Evolutionary conservation across 2,329 filamentous ascomycete species (phyloP), one percentile per base, ranked within the genome.

Genomic region (Sclerotinia minor): DNA sequence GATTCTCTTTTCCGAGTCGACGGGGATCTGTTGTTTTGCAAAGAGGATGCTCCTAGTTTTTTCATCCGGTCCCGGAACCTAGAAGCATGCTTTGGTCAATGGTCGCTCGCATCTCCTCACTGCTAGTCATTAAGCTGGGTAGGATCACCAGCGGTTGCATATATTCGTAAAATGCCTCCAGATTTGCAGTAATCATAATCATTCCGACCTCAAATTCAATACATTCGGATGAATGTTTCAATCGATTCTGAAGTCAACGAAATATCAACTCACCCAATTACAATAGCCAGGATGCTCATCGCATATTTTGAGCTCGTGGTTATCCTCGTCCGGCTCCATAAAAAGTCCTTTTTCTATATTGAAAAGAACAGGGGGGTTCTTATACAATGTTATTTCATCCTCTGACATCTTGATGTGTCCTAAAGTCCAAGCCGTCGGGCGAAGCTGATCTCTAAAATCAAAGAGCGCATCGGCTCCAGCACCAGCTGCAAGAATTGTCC

Each of bases 241-340:
- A n/a, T 5, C 2, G 5, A 9, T 15, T 6, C 29, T 13, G 5
- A 21, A 38, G 15, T n/a, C 19, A 24, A 15, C 15, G 47, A 24
- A 2, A 49, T n/a, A n/a, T 19, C 60, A 50, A 64, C 70, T 71
- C 13, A 81, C 70, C 54, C 80, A 82, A 68, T 85, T 85, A 67
- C 80, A 82, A 70, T 86, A 87, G 4, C 84, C 84, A 0, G 84
- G 84, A 68, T 86, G 84, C 71, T 86, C 83, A 69, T 87, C 84
- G 73, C 85, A 82, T 59, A 84, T 78, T 71, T 83, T 83, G 21
- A 83, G 75, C 68, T 83, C 79, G 54, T 79, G 77, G 2, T 76
- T 79, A 50, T 81, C 80, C 47, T 79, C 80, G 55, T 82, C 80
- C 0, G 81, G 81, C 65, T 83, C 81, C 73, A 83, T 81, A 75